Percentiles rank a stretch among this genome's conserved stretches.
phyloP scores from a whole-genome alignment of 345 rosid species.

The Camelina laxa region DNA sequence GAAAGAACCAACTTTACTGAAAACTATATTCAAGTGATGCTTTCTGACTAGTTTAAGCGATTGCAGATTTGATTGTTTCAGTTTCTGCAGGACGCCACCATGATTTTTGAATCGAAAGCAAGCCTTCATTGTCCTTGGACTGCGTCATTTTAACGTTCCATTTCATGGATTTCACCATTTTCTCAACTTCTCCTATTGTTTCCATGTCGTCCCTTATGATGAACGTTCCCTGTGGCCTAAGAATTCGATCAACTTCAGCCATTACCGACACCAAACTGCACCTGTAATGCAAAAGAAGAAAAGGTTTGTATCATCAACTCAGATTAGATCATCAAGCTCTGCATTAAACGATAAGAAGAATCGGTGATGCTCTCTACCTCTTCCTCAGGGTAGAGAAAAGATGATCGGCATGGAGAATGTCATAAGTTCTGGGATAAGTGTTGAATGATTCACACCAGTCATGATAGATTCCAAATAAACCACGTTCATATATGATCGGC shows the following conservation, averaged over 20 bases:
- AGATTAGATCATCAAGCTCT: conserved; percentile 1
- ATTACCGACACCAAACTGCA: conserved; percentile 64
- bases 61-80: conserved; percentile 62
- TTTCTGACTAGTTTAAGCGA: conserved; percentile 42
- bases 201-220: conserved; percentile 69
- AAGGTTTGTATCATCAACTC: not conserved
- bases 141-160: conserved; percentile 65
- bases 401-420: conserved; percentile 85
- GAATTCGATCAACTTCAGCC: conserved; percentile 81
- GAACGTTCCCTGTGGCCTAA: conserved; percentile 82
- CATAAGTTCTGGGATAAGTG: conserved; percentile 87
- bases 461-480: conserved; percentile 87
- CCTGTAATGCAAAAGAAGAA: conserved; percentile 49
- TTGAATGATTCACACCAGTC: conserved; percentile 94
- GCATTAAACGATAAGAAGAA: conserved; percentile 1
- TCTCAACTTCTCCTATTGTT: conserved; percentile 62
- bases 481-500: conserved; percentile 88
- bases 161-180: conserved; percentile 63
- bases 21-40: conserved; percentile 27
- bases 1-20: conserved; percentile 18
- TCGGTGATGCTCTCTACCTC: conserved; percentile 49
- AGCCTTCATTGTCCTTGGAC: conserved; percentile 58
- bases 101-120: conserved; percentile 69
- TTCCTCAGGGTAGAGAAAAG: conserved; percentile 68
- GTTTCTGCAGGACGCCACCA: conserved; percentile 75